Evolutionary conservation across 331 rosid genomes (phyloP), one percentile per base, ranked within the genome.

Genomic region (Prunus yedoensis): DNA sequence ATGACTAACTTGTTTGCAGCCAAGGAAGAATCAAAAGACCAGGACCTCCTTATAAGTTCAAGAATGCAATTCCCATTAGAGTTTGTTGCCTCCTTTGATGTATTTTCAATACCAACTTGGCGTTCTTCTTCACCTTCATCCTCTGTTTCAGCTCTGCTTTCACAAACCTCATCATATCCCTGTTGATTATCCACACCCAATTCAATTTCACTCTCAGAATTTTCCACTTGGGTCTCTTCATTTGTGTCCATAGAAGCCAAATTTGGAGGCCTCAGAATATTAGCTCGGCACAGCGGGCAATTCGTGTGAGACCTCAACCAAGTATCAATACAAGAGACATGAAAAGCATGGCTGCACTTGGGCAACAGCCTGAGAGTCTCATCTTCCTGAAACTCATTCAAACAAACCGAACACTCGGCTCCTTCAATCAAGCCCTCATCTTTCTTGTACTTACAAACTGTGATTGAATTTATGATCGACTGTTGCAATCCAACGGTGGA

Each of bases 361-460:
- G 92, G 92, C 75, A 88, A 70, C 18, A 93, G 52, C 52, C 95
- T 70, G 4, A 93, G 74, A 2, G 85, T 84, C 75, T 91, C 93
- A 9, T 68, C 88, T 73, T 91, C 93, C 5, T 20, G 85, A 66
- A 91, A 91, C 79, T 87, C 98, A 21, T 70, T 89, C 81, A 93
- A 78, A 77, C 98, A 93, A 68, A 93, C 96, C 0, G 96, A 89
- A 74, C 97, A 91, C 43, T 88, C 93, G 0, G 92, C 85, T n/a
- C 92, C 98, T 76, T 93, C 96, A 3, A 91, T 79, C 85, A 93
- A 66, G 0, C 97, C 93, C 27, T 91, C 96, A 8, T 74, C 62
- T 8, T 80, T 87, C 51, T 73, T 83, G 75, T 84, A 93, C 82
- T 68, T 91, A 27, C 83, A 88, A 0, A 84, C 82, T 0, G 96